Base-by-base conservation (phyloP, 768 basidiomycete genomes). In the Trametes cinnabarina region DNA sequence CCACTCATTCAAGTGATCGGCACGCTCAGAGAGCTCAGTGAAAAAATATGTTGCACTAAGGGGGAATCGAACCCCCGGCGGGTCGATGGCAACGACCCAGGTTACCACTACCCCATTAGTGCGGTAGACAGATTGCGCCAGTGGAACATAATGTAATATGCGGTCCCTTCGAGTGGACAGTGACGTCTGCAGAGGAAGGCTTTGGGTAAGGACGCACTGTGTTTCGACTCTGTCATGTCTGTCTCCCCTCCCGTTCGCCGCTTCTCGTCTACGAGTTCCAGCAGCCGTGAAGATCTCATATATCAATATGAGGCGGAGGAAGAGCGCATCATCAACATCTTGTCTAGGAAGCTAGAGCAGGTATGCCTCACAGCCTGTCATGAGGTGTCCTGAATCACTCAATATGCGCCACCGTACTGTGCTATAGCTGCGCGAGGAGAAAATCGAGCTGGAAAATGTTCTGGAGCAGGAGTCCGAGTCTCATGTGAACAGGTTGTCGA, bases 301-400 rank as follows among this genome's bases (percentile, higher is more conserved):
- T 92, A 93, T 71, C 87, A 88, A 20, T 93, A 92, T 70, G 91
- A 93, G 65, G 92, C 91, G 11, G 91, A 94, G 72, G 90, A 94
- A 72, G 92, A 94, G 69, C 84, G 90, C 43, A 92, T 94, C 53
- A 88, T 91, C 63, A 92, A 92, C 59, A 77, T 88, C 7, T 74
- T 94, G 53, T 92, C 88, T 25, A 79, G 90, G 64, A 94, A 93
- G 70, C 77, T 94, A 50, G 90, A 93, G 74, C 81, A 89, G 85
- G 92, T 89, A 78, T 47, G 60, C 55, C 39, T 17, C 25, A 22
- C 54, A 7, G 44, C 12, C 55, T 35, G 26, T 46, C 17, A 44
- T 26, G 28, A 6, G 3, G 12, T 26, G 26, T 50, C 35, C 55
- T 10, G 20, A 23, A 42, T 43, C 15, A 48, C 47, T 30, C 28